Evolutionary conservation across 164 flowering plant species (phyloP).

Genomic region (Magnolia sinica): DNA sequence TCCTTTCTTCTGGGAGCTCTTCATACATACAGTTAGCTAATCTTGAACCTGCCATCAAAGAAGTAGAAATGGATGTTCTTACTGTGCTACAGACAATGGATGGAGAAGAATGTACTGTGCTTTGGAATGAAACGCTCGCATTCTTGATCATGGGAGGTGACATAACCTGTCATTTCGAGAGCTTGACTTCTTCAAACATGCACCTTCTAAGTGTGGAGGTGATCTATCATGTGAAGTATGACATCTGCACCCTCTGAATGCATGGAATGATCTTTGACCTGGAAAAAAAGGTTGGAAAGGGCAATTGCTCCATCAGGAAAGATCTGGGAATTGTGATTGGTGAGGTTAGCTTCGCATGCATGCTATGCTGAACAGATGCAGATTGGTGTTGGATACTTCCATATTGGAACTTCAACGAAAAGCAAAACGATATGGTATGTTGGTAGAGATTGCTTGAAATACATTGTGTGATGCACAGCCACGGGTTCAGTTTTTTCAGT

Average conservation of each 20-base stretch:
- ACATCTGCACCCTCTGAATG: conserved; percentile 90
- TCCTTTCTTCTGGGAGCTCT: neutral
- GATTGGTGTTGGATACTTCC: too few species aligned
- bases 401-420: too few species aligned
- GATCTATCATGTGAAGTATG: conserved; percentile 86
- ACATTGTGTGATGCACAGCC: too few species aligned
- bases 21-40: neutral
- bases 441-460: too few species aligned
- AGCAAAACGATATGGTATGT: too few species aligned
- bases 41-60: neutral
- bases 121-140: neutral
- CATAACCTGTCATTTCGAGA: neutral
- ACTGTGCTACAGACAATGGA: neutral
- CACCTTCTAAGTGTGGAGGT: conserved; percentile 47
- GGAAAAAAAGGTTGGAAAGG: conserved; percentile 15
- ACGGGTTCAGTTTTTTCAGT: too few species aligned
- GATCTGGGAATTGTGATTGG: neutral
- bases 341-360: neutral
- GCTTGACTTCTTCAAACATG: neutral
- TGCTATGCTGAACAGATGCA: neutral
- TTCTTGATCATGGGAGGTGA: neutral
- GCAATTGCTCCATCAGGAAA: neutral
- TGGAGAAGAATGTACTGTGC: neutral
- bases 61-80: neutral
- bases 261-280: conserved; percentile 66